Evolutionary conservation across 2,329 filamentous ascomycete genomes (phyloP).

Genomic region (Aspergillus vadensis): DNA sequence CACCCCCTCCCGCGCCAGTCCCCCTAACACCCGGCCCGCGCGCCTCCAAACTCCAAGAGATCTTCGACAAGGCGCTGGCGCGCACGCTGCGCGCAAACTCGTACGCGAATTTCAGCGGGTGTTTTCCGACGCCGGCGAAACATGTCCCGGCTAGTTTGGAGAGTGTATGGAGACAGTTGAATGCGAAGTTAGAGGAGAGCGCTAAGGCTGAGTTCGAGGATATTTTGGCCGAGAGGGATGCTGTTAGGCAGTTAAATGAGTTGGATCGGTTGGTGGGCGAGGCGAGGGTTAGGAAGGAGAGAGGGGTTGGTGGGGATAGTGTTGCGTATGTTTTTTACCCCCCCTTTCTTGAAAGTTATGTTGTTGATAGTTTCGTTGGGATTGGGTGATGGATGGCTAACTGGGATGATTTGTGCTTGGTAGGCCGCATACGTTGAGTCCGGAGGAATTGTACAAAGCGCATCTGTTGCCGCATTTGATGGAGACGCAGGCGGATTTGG

Average conservation of each 20-base stretch:
- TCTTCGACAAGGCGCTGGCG: conserved; percentile 61
- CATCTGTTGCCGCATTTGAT: conserved; percentile 60
- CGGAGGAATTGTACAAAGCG: conserved; percentile 59
- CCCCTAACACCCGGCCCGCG: conserved; percentile 60
- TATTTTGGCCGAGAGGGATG: conserved; percentile 58
- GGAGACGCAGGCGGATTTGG: conserved; percentile 52
- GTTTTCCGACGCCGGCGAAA: conserved; percentile 64
- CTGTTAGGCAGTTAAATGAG: conserved; percentile 61
- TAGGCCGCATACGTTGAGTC: conserved; percentile 61
- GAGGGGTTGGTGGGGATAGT: conserved; percentile 38
- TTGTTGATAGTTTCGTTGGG: no score
- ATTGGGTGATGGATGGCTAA: neutral
- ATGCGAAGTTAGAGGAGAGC: conserved; percentile 59
- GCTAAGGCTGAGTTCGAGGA: conserved; percentile 63
- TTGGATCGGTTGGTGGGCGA: conserved; percentile 62
- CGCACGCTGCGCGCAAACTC: conserved; percentile 64
- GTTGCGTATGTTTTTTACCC: conserved; percentile 50
- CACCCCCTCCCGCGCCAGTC: conserved; percentile 55
- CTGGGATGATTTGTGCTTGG: neutral
- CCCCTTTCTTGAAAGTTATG: neutral
- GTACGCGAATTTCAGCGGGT: conserved; percentile 63
- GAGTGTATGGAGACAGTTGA: conserved; percentile 60
- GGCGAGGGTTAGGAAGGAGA: conserved; percentile 56
- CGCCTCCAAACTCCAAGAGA: conserved; percentile 60
- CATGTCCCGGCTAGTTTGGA: conserved; percentile 60